Percentiles rank a stretch among this genome's conserved stretches.
Evolutionary conservation across 768 basidiomycete genomes (phyloP).

Genomic region (Trametes meyenii): DNA sequence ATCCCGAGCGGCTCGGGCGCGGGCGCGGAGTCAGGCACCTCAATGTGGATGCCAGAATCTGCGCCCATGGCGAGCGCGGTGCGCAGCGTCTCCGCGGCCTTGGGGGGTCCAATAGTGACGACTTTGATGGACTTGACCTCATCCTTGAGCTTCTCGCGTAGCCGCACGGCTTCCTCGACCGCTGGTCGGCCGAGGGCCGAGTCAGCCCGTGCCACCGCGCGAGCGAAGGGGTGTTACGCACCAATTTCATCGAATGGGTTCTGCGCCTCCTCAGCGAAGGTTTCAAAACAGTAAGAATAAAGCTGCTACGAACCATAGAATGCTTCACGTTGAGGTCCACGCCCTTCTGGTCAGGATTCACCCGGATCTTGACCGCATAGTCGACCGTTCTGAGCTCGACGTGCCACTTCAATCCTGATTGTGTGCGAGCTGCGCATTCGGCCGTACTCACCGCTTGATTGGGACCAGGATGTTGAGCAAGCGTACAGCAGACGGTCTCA

Average conservation of each 20-base stretch:
- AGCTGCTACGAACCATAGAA: slow-evolving; percentile 75
- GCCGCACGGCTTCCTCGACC: slow-evolving; percentile 93
- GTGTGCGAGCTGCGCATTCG: not conserved
- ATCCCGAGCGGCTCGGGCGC: slow-evolving; percentile 90
- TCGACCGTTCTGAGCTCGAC: slow-evolving; percentile 80
- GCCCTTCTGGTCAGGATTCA: slow-evolving; percentile 92
- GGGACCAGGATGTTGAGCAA: slow-evolving; percentile 92
- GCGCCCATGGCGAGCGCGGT: slow-evolving; percentile 99
- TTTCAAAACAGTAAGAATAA: not conserved
- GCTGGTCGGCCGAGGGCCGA: slow-evolving; percentile 48
- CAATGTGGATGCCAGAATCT: slow-evolving; percentile 89
- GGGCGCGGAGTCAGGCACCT: slow-evolving; percentile 71
- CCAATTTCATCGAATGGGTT: slow-evolving; percentile 99
- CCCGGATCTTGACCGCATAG: slow-evolving; percentile 98
- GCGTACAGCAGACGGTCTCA: slow-evolving; percentile 74
- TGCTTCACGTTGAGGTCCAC: slow-evolving; percentile 98
- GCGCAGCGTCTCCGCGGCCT: slow-evolving; percentile 86
- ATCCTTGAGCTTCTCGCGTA: slow-evolving; percentile 84
- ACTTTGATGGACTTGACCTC: slow-evolving; percentile 85
- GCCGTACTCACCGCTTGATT: slow-evolving; percentile 71
- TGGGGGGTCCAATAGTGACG: slow-evolving; percentile 92
- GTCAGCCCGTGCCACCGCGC: not conserved
- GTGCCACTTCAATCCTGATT: slow-evolving; percentile 3
- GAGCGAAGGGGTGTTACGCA: slow-evolving; percentile 37
- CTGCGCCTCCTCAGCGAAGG: slow-evolving; percentile 42